Evolutionary conservation across 1,284 basidiomycete genomes (phyloP), one percentile per base, ranked within the genome.

Genomic region (Tremellales sp.): DNA sequence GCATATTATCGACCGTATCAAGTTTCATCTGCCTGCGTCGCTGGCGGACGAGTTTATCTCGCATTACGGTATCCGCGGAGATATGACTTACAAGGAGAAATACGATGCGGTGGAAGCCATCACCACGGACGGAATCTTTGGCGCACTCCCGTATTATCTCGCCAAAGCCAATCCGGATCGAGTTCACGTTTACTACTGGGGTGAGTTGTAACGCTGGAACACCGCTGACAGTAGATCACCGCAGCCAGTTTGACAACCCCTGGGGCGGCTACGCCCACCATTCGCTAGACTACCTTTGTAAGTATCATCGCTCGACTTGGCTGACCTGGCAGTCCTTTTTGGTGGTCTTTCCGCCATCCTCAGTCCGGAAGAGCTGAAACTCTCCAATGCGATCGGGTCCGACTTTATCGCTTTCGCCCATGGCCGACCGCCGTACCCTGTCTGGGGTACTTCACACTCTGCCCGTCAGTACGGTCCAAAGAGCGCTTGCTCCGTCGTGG

Each of bases 331-430:
- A 34, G 28, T 14, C 10, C 29, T 34, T 12, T 10, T 21, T 19
- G 32, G 19, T 4, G 9, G 31, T 5, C 16, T 21, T n/a, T 34
- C 10, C 28, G 28, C 4, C 5, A 34, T 21, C 42, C n/a, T 14
- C 16, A 28, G 16, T 34, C 14, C 4, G 19, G 28, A 34, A 5
- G 24, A 21, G 18, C 12, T 19, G 13, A 25, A 32, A 33, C 28
- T 14, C 25, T 43, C 42, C 6, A n/a, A 24, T 12, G 14, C 12
- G 12, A 34, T 43, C 13, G 42, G 29, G 19, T 34, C 19, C 16
- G 42, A 43, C 25, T 43, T 43, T 31, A 32, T 43, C 19, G 12
- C 42, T 10, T 43, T 43, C 32, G 42, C 42, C 28, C 32, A 43
- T 31, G 42, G 42, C 6, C 6, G 12, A 6, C 13, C 13, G 18